These are phyloP conservation scores for Talaromyces sp. DNA, from an alignment of 2,329 filamentous ascomycete genomes.

Conservation along the genomic window DNA sequence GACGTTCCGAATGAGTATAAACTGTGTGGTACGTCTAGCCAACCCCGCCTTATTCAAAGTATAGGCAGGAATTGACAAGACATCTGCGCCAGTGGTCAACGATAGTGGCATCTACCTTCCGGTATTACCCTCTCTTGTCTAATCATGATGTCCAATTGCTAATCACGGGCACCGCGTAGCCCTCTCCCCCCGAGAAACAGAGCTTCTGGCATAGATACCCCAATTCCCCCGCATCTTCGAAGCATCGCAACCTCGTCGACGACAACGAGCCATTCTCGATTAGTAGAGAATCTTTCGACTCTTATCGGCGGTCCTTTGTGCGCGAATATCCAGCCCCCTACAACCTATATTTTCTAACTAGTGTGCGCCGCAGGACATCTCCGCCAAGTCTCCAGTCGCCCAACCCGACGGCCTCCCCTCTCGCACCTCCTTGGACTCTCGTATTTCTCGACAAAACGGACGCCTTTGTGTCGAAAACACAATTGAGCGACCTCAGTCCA, in stretches of 20 bases:
- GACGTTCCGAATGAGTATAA: constrained; percentile 73
- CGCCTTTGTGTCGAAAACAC: constrained; percentile 57
- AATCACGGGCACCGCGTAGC: constrained; percentile 44
- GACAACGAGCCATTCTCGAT: constrained; percentile 94
- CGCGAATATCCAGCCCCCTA: constrained; percentile 29
- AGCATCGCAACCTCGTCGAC: constrained; percentile 62
- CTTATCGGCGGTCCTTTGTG: constrained; percentile 93
- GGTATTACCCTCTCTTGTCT: constrained; percentile 48
- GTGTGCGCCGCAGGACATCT: constrained; percentile 67
- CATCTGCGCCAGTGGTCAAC: constrained; percentile 70
- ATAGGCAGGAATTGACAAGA: not conserved
- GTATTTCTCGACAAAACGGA: constrained; percentile 58
- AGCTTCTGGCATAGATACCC: constrained; percentile 64
- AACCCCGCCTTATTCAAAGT: not conserved
- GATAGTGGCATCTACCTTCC: constrained; percentile 93
- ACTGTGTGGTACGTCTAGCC: constrained; percentile 60
- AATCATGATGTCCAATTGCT: not conserved
- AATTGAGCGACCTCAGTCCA: constrained; percentile 59
- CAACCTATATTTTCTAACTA: constrained; percentile 11
- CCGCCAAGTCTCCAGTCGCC: constrained; percentile 72
- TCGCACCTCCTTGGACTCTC: constrained; percentile 77
- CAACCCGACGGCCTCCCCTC: constrained; percentile 55
- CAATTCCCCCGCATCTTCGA: constrained; percentile 47
- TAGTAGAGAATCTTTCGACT: constrained; percentile 94
- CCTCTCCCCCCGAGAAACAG: constrained; percentile 84